Percentiles rank a stretch among this genome's conserved stretches.
These are phyloP conservation scores for Colletotrichum sp. DNA, from an alignment of 2,329 filamentous ascomycete genomes.

Conservation along the genomic window DNA sequence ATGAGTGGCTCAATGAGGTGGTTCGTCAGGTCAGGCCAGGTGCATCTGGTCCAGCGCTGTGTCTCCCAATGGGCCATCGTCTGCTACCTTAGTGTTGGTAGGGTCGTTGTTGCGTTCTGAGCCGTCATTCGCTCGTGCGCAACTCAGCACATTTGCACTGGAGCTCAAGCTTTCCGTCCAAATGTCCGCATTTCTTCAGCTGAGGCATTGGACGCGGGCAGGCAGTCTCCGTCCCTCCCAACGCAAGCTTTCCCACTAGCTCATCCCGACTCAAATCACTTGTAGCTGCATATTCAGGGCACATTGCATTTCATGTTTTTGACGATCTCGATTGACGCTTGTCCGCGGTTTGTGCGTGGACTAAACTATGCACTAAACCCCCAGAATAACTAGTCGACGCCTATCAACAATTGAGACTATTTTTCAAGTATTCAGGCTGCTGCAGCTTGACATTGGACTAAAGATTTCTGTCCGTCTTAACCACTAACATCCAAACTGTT, in stretches of 20 bases:
- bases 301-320: not conserved
- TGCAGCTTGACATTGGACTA: not conserved
- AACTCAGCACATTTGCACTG: not conserved
- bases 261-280: not conserved
- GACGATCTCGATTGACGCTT: not conserved
- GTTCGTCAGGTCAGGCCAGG: not conserved
- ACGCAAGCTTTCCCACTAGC: not conserved
- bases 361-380: not conserved
- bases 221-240: not conserved
- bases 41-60: not conserved
- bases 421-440: not conserved
- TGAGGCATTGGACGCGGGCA: not conserved
- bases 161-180: not conserved
- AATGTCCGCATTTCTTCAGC: not conserved
- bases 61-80: not conserved
- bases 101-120: not conserved
- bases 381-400: slow-evolving; percentile 5
- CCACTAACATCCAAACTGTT: not conserved
- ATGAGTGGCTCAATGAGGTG: not conserved
- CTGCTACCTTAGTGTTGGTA: not conserved
- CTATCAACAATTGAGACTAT: slow-evolving; percentile 12
- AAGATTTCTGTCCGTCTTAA: not conserved
- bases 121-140: not conserved
- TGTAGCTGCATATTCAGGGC: not conserved
- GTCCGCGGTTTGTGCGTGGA: not conserved